phyloP scores from a whole-genome alignment of 1,139 yeast species.

The Kodamaea derodonti region DNA sequence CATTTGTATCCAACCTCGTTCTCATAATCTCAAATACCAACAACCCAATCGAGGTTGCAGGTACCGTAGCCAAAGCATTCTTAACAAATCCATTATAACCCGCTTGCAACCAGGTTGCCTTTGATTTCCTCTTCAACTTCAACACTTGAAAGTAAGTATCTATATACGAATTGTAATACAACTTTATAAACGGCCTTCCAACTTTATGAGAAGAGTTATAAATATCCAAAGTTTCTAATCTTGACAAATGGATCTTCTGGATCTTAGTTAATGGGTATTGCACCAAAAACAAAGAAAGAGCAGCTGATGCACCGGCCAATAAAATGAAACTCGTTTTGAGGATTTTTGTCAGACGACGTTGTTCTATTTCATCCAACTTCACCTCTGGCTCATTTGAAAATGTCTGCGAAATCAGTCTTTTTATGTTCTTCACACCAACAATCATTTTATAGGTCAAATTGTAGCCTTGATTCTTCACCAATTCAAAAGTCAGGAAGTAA shows the following conservation, averaged over 20 bases:
- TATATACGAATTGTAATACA: constrained; percentile 65
- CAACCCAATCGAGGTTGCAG: constrained; percentile 83
- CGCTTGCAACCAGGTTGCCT: constrained; percentile 57
- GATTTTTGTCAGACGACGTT: constrained; percentile 43
- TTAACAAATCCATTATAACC: constrained; percentile 74
- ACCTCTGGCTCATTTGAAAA: background rate
- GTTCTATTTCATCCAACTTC: constrained; percentile 29
- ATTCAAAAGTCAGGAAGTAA: constrained; percentile 81
- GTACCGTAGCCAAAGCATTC: constrained; percentile 73
- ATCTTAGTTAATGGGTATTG: constrained; percentile 81
- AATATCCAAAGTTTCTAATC: constrained; percentile 77
- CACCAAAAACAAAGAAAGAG: constrained; percentile 67
- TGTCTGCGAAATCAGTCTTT: constrained; percentile 8
- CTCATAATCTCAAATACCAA: constrained; percentile 83
- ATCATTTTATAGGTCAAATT: constrained; percentile 56
- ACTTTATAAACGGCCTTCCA: constrained; percentile 38
- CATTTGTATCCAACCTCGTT: constrained; percentile 39
- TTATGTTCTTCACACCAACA: constrained; percentile 43
- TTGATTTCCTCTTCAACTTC: constrained; percentile 52
- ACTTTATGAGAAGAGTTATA: constrained; percentile 41
- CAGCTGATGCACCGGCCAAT: constrained; percentile 88
- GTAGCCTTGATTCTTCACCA: constrained; percentile 68
- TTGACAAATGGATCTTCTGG: constrained; percentile 73
- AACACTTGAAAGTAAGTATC: constrained; percentile 65
- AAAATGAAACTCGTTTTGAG: constrained; percentile 70